Evolutionary conservation across 192 early-diverging fungal genomes (phyloP).

Genomic region (Entomortierella lignicola): DNA sequence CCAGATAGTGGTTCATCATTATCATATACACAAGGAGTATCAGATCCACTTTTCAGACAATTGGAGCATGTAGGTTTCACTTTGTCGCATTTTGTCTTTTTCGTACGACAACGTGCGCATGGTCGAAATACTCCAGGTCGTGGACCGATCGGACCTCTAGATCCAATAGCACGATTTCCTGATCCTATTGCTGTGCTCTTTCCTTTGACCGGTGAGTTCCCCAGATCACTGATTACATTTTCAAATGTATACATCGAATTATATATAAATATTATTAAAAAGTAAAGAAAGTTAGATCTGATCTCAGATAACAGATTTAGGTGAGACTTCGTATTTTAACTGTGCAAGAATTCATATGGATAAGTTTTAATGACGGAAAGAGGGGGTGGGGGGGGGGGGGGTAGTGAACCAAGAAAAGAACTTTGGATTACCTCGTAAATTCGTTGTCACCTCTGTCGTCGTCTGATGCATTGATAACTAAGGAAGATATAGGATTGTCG

Average conservation of each 20-base stretch:
- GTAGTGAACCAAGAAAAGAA: no score
- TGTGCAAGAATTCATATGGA: neutral
- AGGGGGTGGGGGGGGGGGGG: no score
- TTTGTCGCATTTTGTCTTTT: slow-evolving; percentile 51
- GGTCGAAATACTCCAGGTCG: slow-evolving; percentile 46
- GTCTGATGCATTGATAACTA: neutral
- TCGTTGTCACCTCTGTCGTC: neutral
- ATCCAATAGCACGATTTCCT: neutral
- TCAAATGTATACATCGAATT: neutral
- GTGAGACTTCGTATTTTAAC: neutral
- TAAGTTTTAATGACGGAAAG: no score
- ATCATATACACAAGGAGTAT: slow-evolving; percentile 38
- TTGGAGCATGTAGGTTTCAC: slow-evolving; percentile 40
- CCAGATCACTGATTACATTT: neutral
- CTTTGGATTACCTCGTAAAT: neutral
- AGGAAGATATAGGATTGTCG: neutral
- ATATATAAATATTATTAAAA: neutral
- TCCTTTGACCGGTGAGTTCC: neutral
- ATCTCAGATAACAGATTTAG: neutral
- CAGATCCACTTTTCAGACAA: slow-evolving; percentile 24
- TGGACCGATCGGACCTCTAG: slow-evolving; percentile 34
- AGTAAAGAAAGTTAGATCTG: slow-evolving; percentile 1
- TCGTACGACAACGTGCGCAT: slow-evolving; percentile 45
- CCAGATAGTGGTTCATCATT: slow-evolving; percentile 36
- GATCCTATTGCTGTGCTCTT: neutral